Base-by-base conservation (phyloP, 202 grass and related monocot genomes). In the Setaria italica region DNA sequence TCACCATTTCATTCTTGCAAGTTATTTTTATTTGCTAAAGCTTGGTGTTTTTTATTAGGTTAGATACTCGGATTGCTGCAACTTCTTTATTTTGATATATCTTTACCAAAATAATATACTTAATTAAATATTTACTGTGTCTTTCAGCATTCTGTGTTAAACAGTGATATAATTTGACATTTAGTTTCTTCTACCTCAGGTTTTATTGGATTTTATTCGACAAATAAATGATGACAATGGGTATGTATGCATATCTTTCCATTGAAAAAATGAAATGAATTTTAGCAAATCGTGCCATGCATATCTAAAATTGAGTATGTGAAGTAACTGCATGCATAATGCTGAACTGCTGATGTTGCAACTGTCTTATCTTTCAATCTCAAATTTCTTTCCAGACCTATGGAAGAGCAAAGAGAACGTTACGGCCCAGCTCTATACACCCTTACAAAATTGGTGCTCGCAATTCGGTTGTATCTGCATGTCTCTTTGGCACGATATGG, bases 211-310 rank as follows among this genome's bases (percentile, higher is more conserved):
- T 89, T 99, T 99, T 71, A 88, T 96, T 80, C 84, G 88, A 35
- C 93, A 99, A 83, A 96, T 99, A 87, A 99, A 99, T 85, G 93
- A 99, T 91, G 87, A 94, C 50, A 86, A 96, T 86, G 97, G 97
- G 96, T 99, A 92, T 84, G 74, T 54, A 37, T 80, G 46, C 76
- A 62, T 85, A 11, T 59, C 43, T 62, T 85, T 64, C 70, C 29
- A 50, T 79, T 14, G 67, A 75, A 76, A 76, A 70, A 29, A 19
- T 45, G 13, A 32, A 57, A 70, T 70, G n/a, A 32, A 76, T 33
- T 13, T 72, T 72, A 70, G 14, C 57, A 29, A 14, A 29, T 77
- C 49, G 29, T 77, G 8, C 77, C 8, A 3, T 71, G 70, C 56
- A 33, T 63, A 80, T 65, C 37, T 42, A 39, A 39, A 56, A 66